Base-by-base conservation (phyloP, 768 basidiomycete species). In the Russula earlei region DNA sequence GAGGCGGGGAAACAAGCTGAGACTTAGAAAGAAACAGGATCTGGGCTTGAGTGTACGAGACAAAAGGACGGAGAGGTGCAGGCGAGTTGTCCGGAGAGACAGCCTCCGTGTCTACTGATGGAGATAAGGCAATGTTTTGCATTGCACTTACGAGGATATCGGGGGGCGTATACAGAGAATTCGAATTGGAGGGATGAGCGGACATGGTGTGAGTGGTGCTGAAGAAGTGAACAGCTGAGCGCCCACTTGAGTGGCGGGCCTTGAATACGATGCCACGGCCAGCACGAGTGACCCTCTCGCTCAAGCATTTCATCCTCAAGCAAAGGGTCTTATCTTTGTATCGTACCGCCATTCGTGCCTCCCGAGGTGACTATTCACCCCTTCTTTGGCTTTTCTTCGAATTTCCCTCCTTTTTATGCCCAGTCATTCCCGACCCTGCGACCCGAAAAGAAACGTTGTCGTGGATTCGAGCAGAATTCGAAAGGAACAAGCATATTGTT, bases 391-490 rank as follows among this genome's bases (percentile, higher is more conserved):
- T 48, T 52, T 29, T 31, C 54, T n/a, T 52, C 65, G 60, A 34
- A 43, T 24, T 17, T n/a, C 25, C n/a, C n/a, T 38, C 20, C 34
- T 47, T n/a, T n/a, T n/a, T n/a, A n/a, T n/a, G 0, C 52, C 41
- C 61, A 89, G 88, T 67, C 40, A 83, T 91, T 48, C 80, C 79
- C 34, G 78, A 89, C 69, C 74, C 74, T 50, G 65, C 66, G 55
- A 74, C 83, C 27, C 77, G 87, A 56, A 68, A 69, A 56, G 87
- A 90, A 63, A 87, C 87, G 0, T 68, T 88, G 7, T 64, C 67
- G 20, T 91, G 87, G 85, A 79, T 90, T 67, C 81, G 88, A 27
- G 65, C 70, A 47, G 86, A 89, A 68, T 79, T 90, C 62, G 83
- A 87, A 64, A 72, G 80, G 56, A 82, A 81, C 62, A 75, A 68